Conservation (phyloP, 2,329 filamentous ascomycete genomes). For the Sporothrix variecibatus region DNA sequence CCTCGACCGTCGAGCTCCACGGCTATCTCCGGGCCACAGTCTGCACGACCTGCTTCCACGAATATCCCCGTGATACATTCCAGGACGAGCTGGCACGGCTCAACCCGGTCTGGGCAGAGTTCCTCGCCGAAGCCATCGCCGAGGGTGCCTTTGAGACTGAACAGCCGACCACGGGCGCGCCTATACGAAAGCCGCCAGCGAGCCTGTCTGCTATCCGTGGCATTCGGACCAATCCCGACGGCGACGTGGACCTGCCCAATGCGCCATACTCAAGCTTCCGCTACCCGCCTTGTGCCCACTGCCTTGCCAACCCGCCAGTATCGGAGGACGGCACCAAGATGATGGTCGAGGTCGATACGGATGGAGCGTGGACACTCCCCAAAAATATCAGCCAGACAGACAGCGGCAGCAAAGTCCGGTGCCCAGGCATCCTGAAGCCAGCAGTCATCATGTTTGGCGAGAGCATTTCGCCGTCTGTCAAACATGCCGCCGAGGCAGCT, state of each 20-base stretch:
- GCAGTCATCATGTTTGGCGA: conserved; percentile 97
- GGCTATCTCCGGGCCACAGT: conserved; percentile 82
- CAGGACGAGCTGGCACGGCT: conserved; percentile 73
- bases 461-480: conserved; percentile 70
- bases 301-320: conserved; percentile 64
- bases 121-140: conserved; percentile 70
- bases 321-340: conserved; percentile 54
- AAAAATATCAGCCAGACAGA: conserved; percentile 39
- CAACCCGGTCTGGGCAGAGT: conserved; percentile 83
- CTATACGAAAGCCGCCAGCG: conserved; percentile 35
- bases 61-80: conserved; percentile 71
- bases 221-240: conserved; percentile 86
- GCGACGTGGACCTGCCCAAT: conserved; percentile 85
- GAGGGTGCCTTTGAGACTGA: conserved; percentile 77
- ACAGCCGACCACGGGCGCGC: conserved; percentile 69
- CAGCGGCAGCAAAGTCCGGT: conserved; percentile 34
- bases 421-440: conserved; percentile 83
- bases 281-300: conserved; percentile 86
- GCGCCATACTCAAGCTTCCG: conserved; percentile 87
- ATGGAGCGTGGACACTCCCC: conserved; percentile 73
- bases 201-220: conserved; percentile 44
- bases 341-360: conserved; percentile 69
- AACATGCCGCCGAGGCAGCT: conserved; percentile 73
- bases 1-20: conserved; percentile 78
- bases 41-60: conserved; percentile 75